phyloP scores from a whole-genome alignment of 495 filamentous ascomycete genomes.

The Podospora comata region DNA sequence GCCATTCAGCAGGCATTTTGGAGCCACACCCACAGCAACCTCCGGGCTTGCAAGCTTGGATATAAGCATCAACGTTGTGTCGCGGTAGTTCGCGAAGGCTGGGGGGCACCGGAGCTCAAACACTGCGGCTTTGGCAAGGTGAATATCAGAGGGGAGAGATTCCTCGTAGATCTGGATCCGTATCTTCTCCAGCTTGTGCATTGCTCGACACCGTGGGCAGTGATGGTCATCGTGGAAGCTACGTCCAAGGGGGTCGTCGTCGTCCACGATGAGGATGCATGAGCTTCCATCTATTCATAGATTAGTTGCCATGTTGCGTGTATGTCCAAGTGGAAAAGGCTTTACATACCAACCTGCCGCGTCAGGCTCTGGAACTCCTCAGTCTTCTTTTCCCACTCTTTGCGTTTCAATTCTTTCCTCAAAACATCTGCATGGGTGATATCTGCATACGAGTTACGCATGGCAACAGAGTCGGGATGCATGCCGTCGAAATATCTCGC shows the following conservation, averaged over 20 bases:
- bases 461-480: constrained; percentile 10
- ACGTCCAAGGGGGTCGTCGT: constrained; percentile 19
- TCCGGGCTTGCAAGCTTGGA: constrained; percentile 23
- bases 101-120: constrained; percentile 46
- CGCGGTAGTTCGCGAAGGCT: constrained; percentile 42
- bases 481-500: constrained; percentile 42
- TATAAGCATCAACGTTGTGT: constrained; percentile 45
- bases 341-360: constrained; percentile 25
- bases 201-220: constrained; percentile 38
- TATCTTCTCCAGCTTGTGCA: constrained; percentile 30
- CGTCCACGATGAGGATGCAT: constrained; percentile 22
- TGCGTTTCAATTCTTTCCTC: constrained; percentile 44
- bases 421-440: constrained; percentile 33
- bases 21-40: background rate
- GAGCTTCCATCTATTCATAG: constrained; percentile 17
- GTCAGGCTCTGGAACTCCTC: constrained; percentile 40
- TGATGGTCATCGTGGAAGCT: constrained; percentile 25
- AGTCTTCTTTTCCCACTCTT: constrained; percentile 39
- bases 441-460: constrained; percentile 28
- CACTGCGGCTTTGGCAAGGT: constrained; percentile 31
- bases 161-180: constrained; percentile 44
- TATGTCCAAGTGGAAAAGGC: background rate
- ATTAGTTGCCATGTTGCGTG: background rate
- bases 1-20: constrained; percentile 22
- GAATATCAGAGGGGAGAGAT: constrained; percentile 39